Evolutionary conservation across 495 filamentous ascomycete species (phyloP).

Genomic region (Xylaria venustula): DNA sequence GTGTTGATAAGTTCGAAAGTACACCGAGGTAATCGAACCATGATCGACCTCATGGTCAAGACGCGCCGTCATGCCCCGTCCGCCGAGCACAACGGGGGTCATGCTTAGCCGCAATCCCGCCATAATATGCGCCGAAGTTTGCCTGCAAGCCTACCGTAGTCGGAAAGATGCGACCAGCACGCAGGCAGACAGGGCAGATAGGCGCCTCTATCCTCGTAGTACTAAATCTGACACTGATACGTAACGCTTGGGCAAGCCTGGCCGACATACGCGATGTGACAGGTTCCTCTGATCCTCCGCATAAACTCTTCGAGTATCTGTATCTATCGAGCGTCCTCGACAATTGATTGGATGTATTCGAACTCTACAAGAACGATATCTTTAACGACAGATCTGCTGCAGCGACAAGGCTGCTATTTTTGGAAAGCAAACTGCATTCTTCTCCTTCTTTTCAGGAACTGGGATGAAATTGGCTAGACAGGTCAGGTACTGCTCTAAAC

Average conservation of each 20-base stretch:
- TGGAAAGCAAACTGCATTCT: background rate
- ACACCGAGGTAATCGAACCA: background rate
- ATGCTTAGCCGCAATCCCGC: background rate
- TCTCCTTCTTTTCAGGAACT: background rate
- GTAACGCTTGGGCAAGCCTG: background rate
- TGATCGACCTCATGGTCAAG: background rate
- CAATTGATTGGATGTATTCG: background rate
- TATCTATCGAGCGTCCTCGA: background rate
- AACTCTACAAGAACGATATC: background rate
- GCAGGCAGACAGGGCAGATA: too few species aligned
- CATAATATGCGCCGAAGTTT: background rate
- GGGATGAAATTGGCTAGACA: too few species aligned
- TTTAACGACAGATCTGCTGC: background rate
- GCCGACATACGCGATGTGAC: conserved; percentile 2
- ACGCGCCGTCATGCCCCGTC: background rate
- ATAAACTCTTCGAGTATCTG: background rate
- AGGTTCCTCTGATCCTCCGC: background rate
- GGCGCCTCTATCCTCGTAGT: background rate
- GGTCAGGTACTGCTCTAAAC: too few species aligned
- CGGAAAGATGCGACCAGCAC: background rate
- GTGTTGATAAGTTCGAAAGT: background rate
- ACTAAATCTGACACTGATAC: conserved; percentile 3
- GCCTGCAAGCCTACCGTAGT: background rate
- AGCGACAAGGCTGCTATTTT: background rate
- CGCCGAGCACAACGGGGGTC: background rate